phyloP scores from a whole-genome alignment of 1,139 yeast genomes.

The Suhomyces yuchorum region DNA sequence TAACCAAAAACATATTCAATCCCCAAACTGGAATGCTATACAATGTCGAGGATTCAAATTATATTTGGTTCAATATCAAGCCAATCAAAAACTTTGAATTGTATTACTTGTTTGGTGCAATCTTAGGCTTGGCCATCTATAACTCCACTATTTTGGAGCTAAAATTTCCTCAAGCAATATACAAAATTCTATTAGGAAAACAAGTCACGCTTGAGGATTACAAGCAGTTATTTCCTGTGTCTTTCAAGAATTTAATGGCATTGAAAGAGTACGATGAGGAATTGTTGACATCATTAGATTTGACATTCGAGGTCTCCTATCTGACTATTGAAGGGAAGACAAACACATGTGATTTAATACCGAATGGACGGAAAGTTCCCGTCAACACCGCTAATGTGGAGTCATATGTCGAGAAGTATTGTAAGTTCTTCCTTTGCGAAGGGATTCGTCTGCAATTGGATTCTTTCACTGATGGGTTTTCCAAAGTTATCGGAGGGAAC shows the following conservation, averaged over 20 bases:
- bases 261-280: constrained; percentile 46
- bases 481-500: constrained; percentile 75
- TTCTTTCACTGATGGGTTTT: constrained; percentile 70
- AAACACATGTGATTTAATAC: constrained; percentile 51
- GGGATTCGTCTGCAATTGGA: constrained; percentile 55
- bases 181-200: constrained; percentile 67
- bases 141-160: constrained; percentile 86
- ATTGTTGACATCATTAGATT: constrained; percentile 33
- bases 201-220: constrained; percentile 65
- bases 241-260: constrained; percentile 58
- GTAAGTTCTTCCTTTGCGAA: constrained; percentile 58
- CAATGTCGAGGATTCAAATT: constrained; percentile 67
- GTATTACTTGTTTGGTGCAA: constrained; percentile 79
- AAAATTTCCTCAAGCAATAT: constrained; percentile 72
- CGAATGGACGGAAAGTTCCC: constrained; percentile 52
- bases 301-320: constrained; percentile 44
- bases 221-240: constrained; percentile 63
- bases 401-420: constrained; percentile 63
- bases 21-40: constrained; percentile 64
- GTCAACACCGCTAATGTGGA: constrained; percentile 62
- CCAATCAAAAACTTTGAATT: constrained; percentile 52
- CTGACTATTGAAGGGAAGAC: constrained; percentile 41
- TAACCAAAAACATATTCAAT: constrained; percentile 69
- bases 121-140: constrained; percentile 85
- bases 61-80: constrained; percentile 70